These are phyloP conservation scores for Lithocarpus polystachyus DNA, from an alignment of 306 rosid species.

Conservation along the genomic window DNA sequence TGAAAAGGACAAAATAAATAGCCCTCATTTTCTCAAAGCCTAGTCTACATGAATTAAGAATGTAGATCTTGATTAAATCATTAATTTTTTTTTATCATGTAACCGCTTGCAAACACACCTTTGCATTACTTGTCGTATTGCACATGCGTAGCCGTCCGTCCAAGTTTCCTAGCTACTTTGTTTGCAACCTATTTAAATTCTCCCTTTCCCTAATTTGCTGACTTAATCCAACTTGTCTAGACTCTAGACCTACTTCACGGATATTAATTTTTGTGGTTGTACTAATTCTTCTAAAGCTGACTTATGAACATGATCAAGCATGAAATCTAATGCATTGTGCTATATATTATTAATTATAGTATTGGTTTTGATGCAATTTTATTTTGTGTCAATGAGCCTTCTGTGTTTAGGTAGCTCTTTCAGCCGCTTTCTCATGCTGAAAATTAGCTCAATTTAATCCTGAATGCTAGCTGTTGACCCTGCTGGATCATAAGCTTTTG, in stretches of 20 bases:
- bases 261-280: background rate
- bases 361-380: background rate
- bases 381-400: background rate
- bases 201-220: background rate
- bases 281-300: background rate
- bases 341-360: background rate
- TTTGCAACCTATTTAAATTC: background rate
- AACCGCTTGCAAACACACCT: background rate
- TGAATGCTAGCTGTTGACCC: background rate
- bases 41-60: background rate
- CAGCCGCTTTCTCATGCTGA: background rate
- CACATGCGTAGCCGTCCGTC: background rate
- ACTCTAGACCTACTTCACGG: background rate
- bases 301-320: background rate
- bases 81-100: background rate
- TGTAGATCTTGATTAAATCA: background rate
- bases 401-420: background rate
- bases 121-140: background rate
- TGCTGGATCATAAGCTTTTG: background rate
- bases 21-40: background rate
- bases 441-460: background rate
- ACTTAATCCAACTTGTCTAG: background rate
- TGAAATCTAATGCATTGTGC: background rate
- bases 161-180: background rate
- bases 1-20: background rate